A percentile compares a stretch with the other conserved stretches of the same genome.
These are phyloP conservation scores for Xylariaceae sp. DNA, from an alignment of 2,329 filamentous ascomycete genomes.

Conservation along the genomic window DNA sequence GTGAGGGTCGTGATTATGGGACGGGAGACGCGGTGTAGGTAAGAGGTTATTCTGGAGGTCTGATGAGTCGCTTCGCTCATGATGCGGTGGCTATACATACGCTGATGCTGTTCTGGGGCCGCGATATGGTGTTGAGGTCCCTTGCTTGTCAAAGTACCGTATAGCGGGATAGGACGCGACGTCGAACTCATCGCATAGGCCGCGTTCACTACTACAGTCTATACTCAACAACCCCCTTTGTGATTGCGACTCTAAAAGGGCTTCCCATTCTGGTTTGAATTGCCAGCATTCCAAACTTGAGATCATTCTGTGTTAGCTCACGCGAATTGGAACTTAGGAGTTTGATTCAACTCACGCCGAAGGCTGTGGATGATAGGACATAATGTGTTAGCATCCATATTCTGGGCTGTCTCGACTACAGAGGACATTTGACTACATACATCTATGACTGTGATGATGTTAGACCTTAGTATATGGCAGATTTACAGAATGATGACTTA, in stretches of 20 bases:
- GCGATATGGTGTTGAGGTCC: conserved; percentile 37
- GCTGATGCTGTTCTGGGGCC: conserved; percentile 38
- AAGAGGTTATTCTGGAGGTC: conserved; percentile 30
- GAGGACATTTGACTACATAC: conserved; percentile 16
- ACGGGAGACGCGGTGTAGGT: conserved; percentile 25
- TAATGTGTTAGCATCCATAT: conserved; percentile 1
- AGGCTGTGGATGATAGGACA: conserved; percentile 18
- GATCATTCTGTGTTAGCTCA: no score
- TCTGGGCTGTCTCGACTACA: background rate
- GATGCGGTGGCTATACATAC: conserved; percentile 26
- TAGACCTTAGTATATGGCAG: background rate
- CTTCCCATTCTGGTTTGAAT: conserved; percentile 36
- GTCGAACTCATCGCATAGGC: conserved; percentile 39
- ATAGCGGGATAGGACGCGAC: conserved; percentile 46
- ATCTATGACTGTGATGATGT: conserved; percentile 17
- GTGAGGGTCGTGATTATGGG: conserved; percentile 25
- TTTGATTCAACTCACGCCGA: conserved; percentile 21
- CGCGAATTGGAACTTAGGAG: no score
- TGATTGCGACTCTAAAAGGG: conserved; percentile 8
- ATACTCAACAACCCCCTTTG: conserved; percentile 31
- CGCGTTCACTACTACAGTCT: conserved; percentile 36
- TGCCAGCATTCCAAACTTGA: conserved; percentile 24
- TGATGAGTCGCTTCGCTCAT: background rate
- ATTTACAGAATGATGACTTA: conserved; percentile 18
- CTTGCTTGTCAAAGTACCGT: conserved; percentile 37